phyloP scores from a whole-genome alignment of 805 yeast genomes.

The Pichia heedii region DNA sequence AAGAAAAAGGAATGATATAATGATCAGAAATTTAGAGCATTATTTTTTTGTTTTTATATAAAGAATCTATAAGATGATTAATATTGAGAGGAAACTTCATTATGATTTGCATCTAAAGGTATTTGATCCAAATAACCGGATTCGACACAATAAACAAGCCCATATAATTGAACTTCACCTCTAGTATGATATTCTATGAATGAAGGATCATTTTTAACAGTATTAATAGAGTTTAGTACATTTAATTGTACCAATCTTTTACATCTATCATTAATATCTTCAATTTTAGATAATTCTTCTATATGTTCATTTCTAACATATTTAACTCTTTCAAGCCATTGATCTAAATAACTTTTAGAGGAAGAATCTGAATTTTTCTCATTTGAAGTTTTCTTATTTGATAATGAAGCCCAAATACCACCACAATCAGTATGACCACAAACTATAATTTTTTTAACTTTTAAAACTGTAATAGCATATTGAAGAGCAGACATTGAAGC shows the following conservation, averaged over 20 bases:
- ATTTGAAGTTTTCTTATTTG: conserved; percentile 55
- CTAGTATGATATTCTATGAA: conserved; percentile 56
- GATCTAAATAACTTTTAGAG: conserved; percentile 44
- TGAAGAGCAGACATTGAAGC: conserved; percentile 73
- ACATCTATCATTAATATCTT: conserved; percentile 46
- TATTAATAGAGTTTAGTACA: conserved; percentile 62
- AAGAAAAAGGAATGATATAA: too few relatives aligned
- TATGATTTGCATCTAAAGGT: conserved; percentile 16
- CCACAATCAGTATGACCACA: conserved; percentile 97
- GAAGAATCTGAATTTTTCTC: conserved; percentile 24
- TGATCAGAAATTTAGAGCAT: too few relatives aligned
- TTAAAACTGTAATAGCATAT: conserved; percentile 77
- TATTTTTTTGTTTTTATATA: too few relatives aligned
- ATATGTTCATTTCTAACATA: conserved; percentile 58
- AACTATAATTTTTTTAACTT: conserved; percentile 71
- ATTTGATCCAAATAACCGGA: conserved; percentile 50
- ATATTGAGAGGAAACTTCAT: conserved; percentile 7
- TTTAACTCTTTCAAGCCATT: conserved; percentile 62
- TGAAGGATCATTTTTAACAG: conserved; percentile 54
- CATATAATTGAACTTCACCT: conserved; percentile 68
- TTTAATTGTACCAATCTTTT: conserved; percentile 66
- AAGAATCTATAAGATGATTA: too few relatives aligned
- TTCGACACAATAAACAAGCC: conserved; percentile 74
- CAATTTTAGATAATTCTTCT: conserved; percentile 38
- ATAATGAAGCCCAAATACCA: conserved; percentile 75